Evolutionary conservation across 2,329 filamentous ascomycete genomes (phyloP).

Genomic region (Claviceps maximensis): DNA sequence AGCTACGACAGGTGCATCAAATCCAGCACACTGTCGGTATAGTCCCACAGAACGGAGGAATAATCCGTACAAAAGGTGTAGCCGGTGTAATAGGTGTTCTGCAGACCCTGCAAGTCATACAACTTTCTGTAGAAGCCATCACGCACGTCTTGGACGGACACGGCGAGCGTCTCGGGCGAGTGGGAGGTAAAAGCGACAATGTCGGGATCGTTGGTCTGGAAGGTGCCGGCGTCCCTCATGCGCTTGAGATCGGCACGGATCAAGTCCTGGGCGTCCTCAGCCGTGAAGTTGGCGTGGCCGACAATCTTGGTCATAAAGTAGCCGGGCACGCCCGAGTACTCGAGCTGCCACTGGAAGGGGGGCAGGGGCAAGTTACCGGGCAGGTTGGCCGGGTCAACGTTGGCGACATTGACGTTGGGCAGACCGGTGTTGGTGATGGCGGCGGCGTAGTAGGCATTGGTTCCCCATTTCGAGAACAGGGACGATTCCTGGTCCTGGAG

Average conservation of each 20-base stretch:
- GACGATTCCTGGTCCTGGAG: conserved; percentile 16
- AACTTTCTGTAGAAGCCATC: conserved; percentile 21
- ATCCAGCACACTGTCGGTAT: conserved; percentile 10
- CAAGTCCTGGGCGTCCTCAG: conserved; percentile 7
- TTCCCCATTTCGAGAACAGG: conserved; percentile 22
- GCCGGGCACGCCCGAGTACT: conserved; percentile 5
- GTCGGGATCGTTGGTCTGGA: conserved; percentile 7
- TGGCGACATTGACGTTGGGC: conserved; percentile 10
- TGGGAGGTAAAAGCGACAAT: conserved; percentile 19
- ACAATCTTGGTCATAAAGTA: conserved; percentile 7
- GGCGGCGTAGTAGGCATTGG: conserved; percentile 18
- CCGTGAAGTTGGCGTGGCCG: conserved; percentile 4
- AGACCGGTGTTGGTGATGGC: conserved; percentile 18
- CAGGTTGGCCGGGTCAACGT: conserved; percentile 9
- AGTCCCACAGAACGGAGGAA: conserved; percentile 13
- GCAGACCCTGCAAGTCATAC: conserved; percentile 20
- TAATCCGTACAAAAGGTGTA: conserved; percentile 12
- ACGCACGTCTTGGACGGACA: conserved; percentile 15
- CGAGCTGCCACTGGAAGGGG: conserved; percentile 4
- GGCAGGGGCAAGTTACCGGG: conserved; percentile 10
- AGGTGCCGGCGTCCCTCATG: conserved; percentile 1
- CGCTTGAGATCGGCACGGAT: conserved; percentile 5
- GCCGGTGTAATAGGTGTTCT: conserved; percentile 25
- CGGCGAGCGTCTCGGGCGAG: conserved; percentile 14
- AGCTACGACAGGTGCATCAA: not conserved